Conservation (phyloP, 208 protist genomes). For the Acanthamoeba sp. region DNA sequence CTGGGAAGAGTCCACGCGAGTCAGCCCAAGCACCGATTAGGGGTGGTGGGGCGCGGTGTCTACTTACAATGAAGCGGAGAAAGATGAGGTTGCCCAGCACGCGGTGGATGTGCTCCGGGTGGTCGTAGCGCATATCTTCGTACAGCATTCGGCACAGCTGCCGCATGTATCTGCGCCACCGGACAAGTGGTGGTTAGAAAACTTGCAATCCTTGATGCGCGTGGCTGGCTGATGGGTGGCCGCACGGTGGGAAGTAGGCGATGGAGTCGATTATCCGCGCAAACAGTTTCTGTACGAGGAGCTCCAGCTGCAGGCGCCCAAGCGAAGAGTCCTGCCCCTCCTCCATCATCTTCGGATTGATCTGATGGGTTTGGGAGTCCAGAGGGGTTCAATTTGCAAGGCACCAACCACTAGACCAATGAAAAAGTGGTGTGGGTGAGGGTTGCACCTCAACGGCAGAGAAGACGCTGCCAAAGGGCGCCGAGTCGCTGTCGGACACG, state of each 20-base stretch:
- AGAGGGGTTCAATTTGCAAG: too few relatives aligned
- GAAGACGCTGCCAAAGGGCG: slow-evolving; percentile 9
- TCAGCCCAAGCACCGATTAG: too few relatives aligned
- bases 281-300: slow-evolving; percentile 39
- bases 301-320: slow-evolving; percentile 28
- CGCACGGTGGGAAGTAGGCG: not conserved
- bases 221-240: too few relatives aligned
- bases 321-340: slow-evolving; percentile 2
- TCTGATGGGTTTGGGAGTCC: too few relatives aligned
- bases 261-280: not conserved
- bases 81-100: too few relatives aligned
- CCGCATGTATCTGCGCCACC: not conserved
- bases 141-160: slow-evolving; percentile 45
- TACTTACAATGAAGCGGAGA: slow-evolving; percentile 65
- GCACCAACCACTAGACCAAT: too few relatives aligned
- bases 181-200: too few relatives aligned
- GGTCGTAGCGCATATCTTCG: slow-evolving; percentile 26
- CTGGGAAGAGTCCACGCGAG: too few relatives aligned
- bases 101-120: slow-evolving; percentile 29
- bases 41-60: too few relatives aligned
- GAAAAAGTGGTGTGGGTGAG: too few relatives aligned
- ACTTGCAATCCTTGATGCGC: too few relatives aligned
- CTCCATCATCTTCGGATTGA: slow-evolving; percentile 52
- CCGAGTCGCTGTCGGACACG: not conserved
- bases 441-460: not conserved